Base-by-base conservation (phyloP, 352 stramenopile genomes). In the Blastocystis sp. region DNA sequence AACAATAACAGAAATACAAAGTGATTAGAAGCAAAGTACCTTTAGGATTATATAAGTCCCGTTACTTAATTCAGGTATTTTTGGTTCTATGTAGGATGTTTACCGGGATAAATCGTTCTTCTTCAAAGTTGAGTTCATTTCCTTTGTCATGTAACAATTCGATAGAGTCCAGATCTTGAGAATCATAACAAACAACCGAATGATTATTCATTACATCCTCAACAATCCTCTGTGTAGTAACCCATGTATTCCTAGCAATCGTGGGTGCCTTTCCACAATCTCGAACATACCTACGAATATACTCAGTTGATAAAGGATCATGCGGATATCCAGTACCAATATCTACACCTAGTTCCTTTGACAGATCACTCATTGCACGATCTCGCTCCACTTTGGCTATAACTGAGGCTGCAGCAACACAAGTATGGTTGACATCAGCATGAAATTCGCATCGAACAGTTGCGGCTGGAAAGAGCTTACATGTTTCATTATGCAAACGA, bases 321-420 rank as follows among this genome's bases (percentile, higher is more conserved):
- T 77, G 64, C 33, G 33, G 30, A 56, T 77, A 77, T 22, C 64
- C 64, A 27, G 64, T 77, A 27, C 64, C 64, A 40, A 77, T 30
- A 33, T 77, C 33, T n/a, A 51, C 19, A 19, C 40, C 64, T 35
- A 77, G 5, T 77, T 77, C 64, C 37, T 77, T n/a, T 7, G 64
- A 77, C 1, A 77, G 40, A 11, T 5, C n/a, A n/a, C 19, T 4
- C 33, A 77, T 77, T 17, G 64, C 64, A 22, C 64, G 64, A 51
- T 77, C 64, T 51, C 64, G 19, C 24, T 77, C 64, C 64, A 77
- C 64, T 56, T 77, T 77, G 0, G 64, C 27, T 17, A 77, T 51
- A 6, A 77, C 64, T 6, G 64, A 77, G 17, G 64, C 64, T 37
- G n/a, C 22, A 51, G 64, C 64, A 19, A 77, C 64, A 51, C 64